phyloP scores from a whole-genome alignment of 768 basidiomycete genomes.

The Piloderma croceum region DNA sequence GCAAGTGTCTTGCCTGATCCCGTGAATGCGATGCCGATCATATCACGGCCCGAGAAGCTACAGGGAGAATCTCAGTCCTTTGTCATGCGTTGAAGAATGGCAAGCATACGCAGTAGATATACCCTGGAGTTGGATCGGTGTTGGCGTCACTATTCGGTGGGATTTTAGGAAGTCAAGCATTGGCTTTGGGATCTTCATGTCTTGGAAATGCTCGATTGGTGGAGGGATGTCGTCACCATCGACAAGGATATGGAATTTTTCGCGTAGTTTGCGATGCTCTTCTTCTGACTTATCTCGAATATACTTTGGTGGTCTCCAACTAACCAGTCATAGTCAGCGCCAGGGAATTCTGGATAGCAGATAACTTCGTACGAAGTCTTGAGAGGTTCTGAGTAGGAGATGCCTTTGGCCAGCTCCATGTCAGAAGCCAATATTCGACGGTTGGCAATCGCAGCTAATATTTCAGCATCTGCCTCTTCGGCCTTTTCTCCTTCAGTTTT shows the following conservation, averaged over 20 bases:
- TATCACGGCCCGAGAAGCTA: conserved; percentile 92
- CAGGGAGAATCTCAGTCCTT: conserved; percentile 13
- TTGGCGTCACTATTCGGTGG: conserved; percentile 81
- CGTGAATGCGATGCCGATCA: conserved; percentile 99
- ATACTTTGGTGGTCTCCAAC: conserved; percentile 86
- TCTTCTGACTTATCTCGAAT: conserved; percentile 66
- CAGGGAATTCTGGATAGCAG: not conserved
- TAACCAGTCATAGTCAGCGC: conserved; percentile 25
- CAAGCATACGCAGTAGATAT: conserved; percentile 83
- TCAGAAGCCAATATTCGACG: conserved; percentile 89
- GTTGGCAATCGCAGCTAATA: conserved; percentile 86
- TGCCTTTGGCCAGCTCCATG: conserved; percentile 88
- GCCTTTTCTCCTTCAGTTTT: conserved; percentile 85
- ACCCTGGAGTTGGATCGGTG: conserved; percentile 96
- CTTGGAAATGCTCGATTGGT: conserved; percentile 90
- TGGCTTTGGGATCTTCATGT: conserved; percentile 95
- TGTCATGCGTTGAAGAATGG: not conserved
- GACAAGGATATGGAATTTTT: conserved; percentile 91
- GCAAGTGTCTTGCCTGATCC: conserved; percentile 99
- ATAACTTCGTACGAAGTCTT: conserved; percentile 62
- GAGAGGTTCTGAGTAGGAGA: conserved; percentile 82
- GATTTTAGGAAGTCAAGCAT: conserved; percentile 78
- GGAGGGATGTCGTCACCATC: conserved; percentile 92
- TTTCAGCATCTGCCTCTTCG: conserved; percentile 85
- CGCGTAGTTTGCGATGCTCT: conserved; percentile 69